Percentiles rank a stretch among this genome's conserved stretches.
phyloP scores from a whole-genome alignment of 306 rosid genomes.

The Trichosanthes cucumerina region DNA sequence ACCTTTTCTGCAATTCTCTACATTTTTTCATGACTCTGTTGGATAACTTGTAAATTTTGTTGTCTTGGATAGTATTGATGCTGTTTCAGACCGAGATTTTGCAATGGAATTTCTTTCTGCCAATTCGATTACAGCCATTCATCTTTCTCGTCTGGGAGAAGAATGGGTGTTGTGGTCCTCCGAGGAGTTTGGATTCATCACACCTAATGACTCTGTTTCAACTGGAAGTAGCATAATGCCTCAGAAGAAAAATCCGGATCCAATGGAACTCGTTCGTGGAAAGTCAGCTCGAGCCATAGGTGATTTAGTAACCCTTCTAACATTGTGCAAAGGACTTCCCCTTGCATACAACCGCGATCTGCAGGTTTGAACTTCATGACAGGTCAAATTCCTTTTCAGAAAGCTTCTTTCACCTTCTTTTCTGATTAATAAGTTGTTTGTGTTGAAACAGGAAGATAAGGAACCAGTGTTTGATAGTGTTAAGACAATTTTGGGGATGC shows the following conservation, averaged over 20 bases:
- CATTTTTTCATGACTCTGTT: not conserved
- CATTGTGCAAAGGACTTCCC: constrained; percentile 95
- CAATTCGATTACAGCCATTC: constrained; percentile 77
- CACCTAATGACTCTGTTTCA: constrained; percentile 87
- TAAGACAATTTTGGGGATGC: constrained; percentile 88
- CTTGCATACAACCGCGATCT: constrained; percentile 95
- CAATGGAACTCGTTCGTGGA: constrained; percentile 99
- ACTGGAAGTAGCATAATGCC: constrained; percentile 99
- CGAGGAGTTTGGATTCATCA: constrained; percentile 90
- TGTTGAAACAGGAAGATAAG: constrained; percentile 73
- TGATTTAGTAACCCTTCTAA: constrained; percentile 74
- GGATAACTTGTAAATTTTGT: constrained; percentile 14
- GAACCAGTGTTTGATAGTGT: constrained; percentile 95
- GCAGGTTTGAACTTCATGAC: constrained; percentile 34
- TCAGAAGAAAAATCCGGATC: constrained; percentile 97
- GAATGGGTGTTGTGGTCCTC: constrained; percentile 99
- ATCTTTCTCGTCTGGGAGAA: constrained; percentile 96
- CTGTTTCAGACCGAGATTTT: constrained; percentile 91
- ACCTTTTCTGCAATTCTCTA: not conserved
- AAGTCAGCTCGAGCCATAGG: constrained; percentile 89
- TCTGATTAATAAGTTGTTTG: not conserved
- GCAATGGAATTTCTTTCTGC: constrained; percentile 82
- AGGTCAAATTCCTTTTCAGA: not conserved
- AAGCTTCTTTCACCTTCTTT: not conserved
- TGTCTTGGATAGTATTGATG: constrained; percentile 59